A percentile compares a stretch with the other conserved stretches of the same genome.
These are phyloP conservation scores for Lachnellula occidentalis DNA, from an alignment of 2,329 filamentous ascomycete species.

Conservation along the genomic window DNA sequence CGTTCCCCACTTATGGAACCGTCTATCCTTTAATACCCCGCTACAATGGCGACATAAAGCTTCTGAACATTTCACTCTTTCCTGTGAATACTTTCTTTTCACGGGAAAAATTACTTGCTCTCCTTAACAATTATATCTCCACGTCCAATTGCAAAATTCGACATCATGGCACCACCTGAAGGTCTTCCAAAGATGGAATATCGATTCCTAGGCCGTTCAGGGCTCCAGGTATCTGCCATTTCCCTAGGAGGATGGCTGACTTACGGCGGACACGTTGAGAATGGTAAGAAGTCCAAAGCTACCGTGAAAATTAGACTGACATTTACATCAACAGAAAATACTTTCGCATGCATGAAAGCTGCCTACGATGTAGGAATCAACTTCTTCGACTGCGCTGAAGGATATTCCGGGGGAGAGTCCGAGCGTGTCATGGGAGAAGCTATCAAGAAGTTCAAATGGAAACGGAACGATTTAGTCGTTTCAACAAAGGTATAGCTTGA, in stretches of 20 bases:
- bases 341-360: slow-evolving; percentile 55
- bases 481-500: slow-evolving; percentile 42
- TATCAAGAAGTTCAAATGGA: slow-evolving; percentile 53
- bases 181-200: slow-evolving; percentile 57
- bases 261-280: slow-evolving; percentile 67
- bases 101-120: neutral
- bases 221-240: slow-evolving; percentile 69
- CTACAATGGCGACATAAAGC: slow-evolving; percentile 5
- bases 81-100: neutral
- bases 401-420: slow-evolving; percentile 46
- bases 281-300: slow-evolving; percentile 39
- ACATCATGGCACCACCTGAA: slow-evolving; percentile 32
- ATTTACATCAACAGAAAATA: slow-evolving; percentile 41
- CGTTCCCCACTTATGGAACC: neutral
- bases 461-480: slow-evolving; percentile 51
- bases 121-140: neutral
- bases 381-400: slow-evolving; percentile 53
- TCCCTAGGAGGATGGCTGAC: slow-evolving; percentile 69
- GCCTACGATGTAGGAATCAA: slow-evolving; percentile 54
- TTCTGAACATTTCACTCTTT: neutral
- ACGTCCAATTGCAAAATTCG: neutral
- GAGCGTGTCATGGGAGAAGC: slow-evolving; percentile 51
- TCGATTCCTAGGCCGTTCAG: slow-evolving; percentile 64
- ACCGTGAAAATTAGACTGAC: neutral
- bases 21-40: slow-evolving; percentile 1